Evolutionary conservation across 768 basidiomycete species (phyloP), one percentile per base, ranked within the genome.

Genomic region (Candolleomyces eurysporus): DNA sequence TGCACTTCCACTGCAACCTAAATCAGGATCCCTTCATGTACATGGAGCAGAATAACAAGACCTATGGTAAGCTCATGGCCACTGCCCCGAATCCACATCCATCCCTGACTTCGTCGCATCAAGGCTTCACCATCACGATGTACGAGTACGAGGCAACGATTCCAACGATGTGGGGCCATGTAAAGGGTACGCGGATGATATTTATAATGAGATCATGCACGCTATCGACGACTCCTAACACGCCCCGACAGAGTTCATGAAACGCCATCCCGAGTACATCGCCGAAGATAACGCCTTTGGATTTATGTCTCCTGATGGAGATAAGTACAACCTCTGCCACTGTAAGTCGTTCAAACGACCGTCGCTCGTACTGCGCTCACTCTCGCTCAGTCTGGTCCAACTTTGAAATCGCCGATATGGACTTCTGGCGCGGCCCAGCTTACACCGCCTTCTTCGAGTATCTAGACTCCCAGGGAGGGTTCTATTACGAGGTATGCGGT

Each of bases 91-190:
- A 17, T 9, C 32, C 11, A 9, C 22, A 56, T 17, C 5, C 10
- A 49, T 16, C 22, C 10, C 21, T 21, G 49, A 82, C 45, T 7
- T 30, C 21, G 39, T n/a, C 19, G 22, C 16, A 11, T 17, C 17
- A 60, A 73, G 85, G 82, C 7, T 94, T 91, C 75, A 91, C 89
- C 0, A 82, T 92, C 45, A 83, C 87, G 0, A 78, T 92, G 62
- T 89, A 86, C 67, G 91, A 93, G 68, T 91, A 87, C 65, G 80
- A 82, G 52, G 84, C 84, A 57, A 93, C 91, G 3, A 90, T 93
- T 39, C 83, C 85, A 9, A 87, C 87, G 0, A 76, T 94, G 0
- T 94, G 91, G 91, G 71, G 80, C 4, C 76, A 83, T 13, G 87
- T 88, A 39, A 88, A 84, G 75, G 84, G 89, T 87, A 56, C 4